These are phyloP conservation scores for Anisodus acutangulus DNA, from an alignment of 257 asterid genomes.

Conservation along the genomic window DNA sequence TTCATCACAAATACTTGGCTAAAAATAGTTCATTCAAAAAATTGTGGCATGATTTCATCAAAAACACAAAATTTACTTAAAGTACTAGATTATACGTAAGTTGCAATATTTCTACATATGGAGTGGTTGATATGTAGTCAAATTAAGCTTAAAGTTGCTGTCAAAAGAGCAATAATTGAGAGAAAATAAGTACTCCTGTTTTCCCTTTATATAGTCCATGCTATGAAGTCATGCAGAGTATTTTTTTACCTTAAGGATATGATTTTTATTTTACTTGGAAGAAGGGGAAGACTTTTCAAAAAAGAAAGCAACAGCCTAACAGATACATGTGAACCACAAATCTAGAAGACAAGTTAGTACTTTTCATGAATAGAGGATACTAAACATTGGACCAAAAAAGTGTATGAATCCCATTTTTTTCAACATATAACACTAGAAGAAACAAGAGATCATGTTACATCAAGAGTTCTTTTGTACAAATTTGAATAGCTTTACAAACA, in stretches of 20 bases:
- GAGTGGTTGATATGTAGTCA: conserved; percentile 18
- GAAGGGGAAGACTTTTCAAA: neutral
- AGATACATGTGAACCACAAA: conserved; percentile 15
- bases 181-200: neutral
- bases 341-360: conserved; percentile 3
- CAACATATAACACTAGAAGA: neutral
- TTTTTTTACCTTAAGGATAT: neutral
- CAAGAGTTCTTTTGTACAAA: neutral
- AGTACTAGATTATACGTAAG: no score
- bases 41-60: neutral
- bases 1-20: neutral
- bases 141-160: neutral
- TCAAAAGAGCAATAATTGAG: conserved; percentile 13
- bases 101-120: neutral
- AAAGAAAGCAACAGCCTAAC: neutral
- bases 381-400: neutral
- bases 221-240: conserved; percentile 1
- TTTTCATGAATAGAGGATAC: conserved; percentile 10
- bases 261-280: neutral
- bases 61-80: neutral
- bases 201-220: neutral
- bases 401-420: neutral
- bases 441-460: neutral
- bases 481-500: neutral
- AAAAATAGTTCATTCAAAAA: neutral